phyloP scores from a whole-genome alignment of 345 rosid species.

The Sisymbrium irio region DNA sequence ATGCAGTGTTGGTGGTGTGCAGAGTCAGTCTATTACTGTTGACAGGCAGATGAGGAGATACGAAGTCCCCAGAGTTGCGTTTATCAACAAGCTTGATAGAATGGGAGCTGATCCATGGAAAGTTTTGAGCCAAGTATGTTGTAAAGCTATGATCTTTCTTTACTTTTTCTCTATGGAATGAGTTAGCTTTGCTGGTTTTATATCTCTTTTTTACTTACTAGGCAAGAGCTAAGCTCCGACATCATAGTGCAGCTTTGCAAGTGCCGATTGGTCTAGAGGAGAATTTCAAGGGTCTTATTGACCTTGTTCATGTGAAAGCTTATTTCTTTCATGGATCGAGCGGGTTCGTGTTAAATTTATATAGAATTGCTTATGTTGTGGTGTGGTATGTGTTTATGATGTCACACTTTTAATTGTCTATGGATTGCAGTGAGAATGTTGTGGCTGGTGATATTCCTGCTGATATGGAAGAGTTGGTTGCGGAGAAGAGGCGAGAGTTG shows the following conservation, averaged over 20 bases:
- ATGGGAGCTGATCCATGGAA: slow-evolving; percentile 99
- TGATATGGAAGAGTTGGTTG: slow-evolving; percentile 67
- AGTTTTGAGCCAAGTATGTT: slow-evolving; percentile 82
- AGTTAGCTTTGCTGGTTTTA: background rate
- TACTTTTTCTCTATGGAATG: background rate
- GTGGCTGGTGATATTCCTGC: slow-evolving; percentile 72
- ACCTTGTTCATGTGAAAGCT: slow-evolving; percentile 74
- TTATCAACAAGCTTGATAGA: slow-evolving; percentile 96
- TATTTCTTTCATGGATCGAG: slow-evolving; percentile 73
- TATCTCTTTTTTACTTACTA: slow-evolving; percentile 25
- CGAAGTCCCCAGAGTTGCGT: slow-evolving; percentile 87
- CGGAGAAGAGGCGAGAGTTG: slow-evolving; percentile 83
- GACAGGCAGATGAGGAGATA: slow-evolving; percentile 99
- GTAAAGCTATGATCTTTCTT: background rate
- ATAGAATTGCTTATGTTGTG: background rate
- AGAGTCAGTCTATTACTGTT: slow-evolving; percentile 97
- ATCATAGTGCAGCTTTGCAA: slow-evolving; percentile 96
- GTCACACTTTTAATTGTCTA: slow-evolving; percentile 5
- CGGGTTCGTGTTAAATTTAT: slow-evolving; percentile 57
- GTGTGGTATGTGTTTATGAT: background rate
- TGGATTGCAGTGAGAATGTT: slow-evolving; percentile 74
- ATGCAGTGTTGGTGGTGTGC: slow-evolving; percentile 98
- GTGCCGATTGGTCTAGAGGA: slow-evolving; percentile 96
- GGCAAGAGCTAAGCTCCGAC: slow-evolving; percentile 95
- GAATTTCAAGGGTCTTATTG: slow-evolving; percentile 81